phyloP scores from a whole-genome alignment of 2,329 filamentous ascomycete species.

The Talaromyces sp. region DNA sequence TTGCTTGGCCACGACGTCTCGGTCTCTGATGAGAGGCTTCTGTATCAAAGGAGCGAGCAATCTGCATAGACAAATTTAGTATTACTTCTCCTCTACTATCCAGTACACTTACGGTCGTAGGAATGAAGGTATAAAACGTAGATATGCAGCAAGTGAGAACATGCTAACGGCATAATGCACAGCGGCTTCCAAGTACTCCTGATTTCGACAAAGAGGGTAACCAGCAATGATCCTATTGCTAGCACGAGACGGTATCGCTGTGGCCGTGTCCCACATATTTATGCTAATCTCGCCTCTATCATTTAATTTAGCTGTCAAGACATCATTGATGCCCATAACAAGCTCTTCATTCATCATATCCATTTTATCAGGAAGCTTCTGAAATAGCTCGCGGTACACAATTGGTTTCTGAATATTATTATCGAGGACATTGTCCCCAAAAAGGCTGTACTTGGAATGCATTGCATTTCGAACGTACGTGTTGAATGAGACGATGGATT shows the following conservation, averaged over 20 bases:
- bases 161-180: constrained; percentile 3
- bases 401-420: neutral
- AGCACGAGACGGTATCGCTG: neutral
- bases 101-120: neutral
- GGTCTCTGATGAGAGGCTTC: neutral
- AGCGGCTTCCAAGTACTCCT: neutral
- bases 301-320: neutral
- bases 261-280: neutral
- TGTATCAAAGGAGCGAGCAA: neutral
- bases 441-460: neutral
- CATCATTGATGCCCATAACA: neutral
- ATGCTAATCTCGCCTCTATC: neutral
- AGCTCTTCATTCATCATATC: neutral
- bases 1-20: neutral
- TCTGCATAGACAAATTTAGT: neutral
- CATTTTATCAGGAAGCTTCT: neutral
- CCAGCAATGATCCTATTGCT: constrained; percentile 2
- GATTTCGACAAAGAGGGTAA: neutral
- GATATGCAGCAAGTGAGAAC: neutral
- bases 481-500: constrained; percentile 1
- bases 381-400: neutral
- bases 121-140: neutral
- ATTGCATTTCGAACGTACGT: neutral
- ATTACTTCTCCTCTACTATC: neutral
- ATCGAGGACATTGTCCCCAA: neutral